Evolutionary conservation across 345 rosid genomes (phyloP).

Genomic region (Linum trigynum): DNA sequence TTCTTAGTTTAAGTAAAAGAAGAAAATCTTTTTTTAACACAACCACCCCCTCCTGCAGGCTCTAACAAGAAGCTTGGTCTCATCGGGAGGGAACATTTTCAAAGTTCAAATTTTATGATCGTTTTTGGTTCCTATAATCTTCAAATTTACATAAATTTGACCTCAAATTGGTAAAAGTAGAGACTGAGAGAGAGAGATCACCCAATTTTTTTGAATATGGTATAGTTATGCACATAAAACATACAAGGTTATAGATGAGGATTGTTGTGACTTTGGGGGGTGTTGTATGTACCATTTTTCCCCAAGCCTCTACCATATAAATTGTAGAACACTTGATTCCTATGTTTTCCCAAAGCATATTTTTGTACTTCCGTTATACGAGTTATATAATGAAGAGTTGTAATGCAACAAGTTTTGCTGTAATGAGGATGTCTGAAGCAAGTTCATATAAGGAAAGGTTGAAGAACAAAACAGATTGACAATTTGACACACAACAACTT

Average conservation of each 20-base stretch:
- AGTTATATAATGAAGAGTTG: not conserved
- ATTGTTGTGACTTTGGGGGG: not conserved
- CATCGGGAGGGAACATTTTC: too few relatives aligned
- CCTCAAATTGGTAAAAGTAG: not conserved
- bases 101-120: too few relatives aligned
- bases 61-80: too few relatives aligned
- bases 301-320: not conserved
- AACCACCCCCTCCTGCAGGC: too few relatives aligned
- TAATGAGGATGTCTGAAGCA: too few relatives aligned
- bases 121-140: too few relatives aligned
- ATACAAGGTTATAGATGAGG: not conserved
- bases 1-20: constrained; percentile 2
- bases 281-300: not conserved
- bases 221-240: not conserved
- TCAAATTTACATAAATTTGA: not conserved
- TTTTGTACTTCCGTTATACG: not conserved
- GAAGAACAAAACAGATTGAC: too few relatives aligned
- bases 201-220: not conserved
- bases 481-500: too few relatives aligned
- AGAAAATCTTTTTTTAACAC: too few relatives aligned
- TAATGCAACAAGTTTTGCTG: too few relatives aligned
- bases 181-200: not conserved
- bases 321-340: not conserved
- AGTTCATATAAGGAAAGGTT: too few relatives aligned
- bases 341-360: not conserved